Evolutionary conservation across 2,329 filamentous ascomycete species (phyloP), one percentile per base, ranked within the genome.

Genomic region (Penicillium digitatum): DNA sequence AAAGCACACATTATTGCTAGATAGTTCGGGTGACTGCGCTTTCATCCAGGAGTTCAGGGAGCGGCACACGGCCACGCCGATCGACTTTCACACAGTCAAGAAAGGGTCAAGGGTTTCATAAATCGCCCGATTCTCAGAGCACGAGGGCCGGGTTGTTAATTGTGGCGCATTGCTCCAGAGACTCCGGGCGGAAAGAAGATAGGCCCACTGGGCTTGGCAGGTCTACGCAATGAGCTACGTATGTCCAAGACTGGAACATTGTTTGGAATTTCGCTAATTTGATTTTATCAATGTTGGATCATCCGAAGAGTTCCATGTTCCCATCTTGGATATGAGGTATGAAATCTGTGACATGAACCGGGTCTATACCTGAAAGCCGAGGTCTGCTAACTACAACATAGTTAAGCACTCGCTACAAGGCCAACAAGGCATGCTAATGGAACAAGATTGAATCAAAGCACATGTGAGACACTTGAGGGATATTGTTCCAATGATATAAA

Each of bases 1-100:
- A 72, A 61, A 16, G 66, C 39, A 16, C 59, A 59, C 68, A 69
- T 71, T 24, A 35, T 54, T 42, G 34, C 32, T 39, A 39, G 32
- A 51, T 42, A 46, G 22, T 24, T 16, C 3, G 20, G 20, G 3
- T 46, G 27, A 34, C 35, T 48, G 56, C 44, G 51, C 51, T 47
- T 52, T 18, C 50, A 42, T 35, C 35, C 22, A 46, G 42, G 42
- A 46, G 56, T 55, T 61, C 35, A 57, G 44, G 45, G 54, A 56
- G 56, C 46, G 54, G 59, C 61, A 59, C 62, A 62, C 59, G 56
- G 61, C 56, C 61, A 58, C 55, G 49, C 51, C 57, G 61, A 60
- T 60, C 53, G 46, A 54, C 37, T 10, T 40, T 34, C 8, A 27
- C 24, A 34, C 42, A 31, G 46, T 34, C 20, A 26, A 26, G 20